Evolutionary conservation across 2,329 filamentous ascomycete species (phyloP), one percentile per base, ranked within the genome.

Genomic region (Annulohypoxylon truncatum): DNA sequence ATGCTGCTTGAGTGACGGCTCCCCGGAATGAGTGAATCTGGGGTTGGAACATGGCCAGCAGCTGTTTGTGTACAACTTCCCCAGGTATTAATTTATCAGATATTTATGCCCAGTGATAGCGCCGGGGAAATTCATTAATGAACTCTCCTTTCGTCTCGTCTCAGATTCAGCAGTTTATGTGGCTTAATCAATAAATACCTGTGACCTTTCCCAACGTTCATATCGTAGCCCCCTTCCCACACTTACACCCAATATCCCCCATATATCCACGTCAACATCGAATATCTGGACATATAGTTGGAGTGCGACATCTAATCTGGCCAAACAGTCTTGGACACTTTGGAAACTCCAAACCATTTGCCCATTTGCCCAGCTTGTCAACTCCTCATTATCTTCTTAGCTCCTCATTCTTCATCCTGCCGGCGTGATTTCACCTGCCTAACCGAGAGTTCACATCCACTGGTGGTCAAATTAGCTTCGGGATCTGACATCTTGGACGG

Each of bases 401-500:
- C 58, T 67, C 57, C 54, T 64, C 55, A 33, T 64, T 60, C 29
- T 47, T 66, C 59, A 55, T 66, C 50, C 53, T 66, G 46, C 58
- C 67, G 53, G 50, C 59, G 18, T 68, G 35, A 63, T 35, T 60
- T 66, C 53, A 69, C 66, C 67, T 72, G 65, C 72, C 66, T 73
- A 73, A 67, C 67, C 66, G 64, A 73, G 67, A 46, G 24, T 60
- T 53, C 35, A 61, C 60, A 69, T 66, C 68, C 71, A 66, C 61
- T 61, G 66, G 61, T 60, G 42, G 38, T 22, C 57, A 61, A 61
- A 59, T 63, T 61, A 47, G 54, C 63, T 66, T 73, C 72, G 72
- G 72, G 68, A 74, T 67, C 73, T 72, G 58, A 71, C 68, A 71
- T 71, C 62, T 67, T 24, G 57, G 51, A 68, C 71, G 48, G 64